Evolutionary conservation across 2,329 filamentous ascomycete genomes (phyloP).

Genomic region (Drechslerella coelobrocha): DNA sequence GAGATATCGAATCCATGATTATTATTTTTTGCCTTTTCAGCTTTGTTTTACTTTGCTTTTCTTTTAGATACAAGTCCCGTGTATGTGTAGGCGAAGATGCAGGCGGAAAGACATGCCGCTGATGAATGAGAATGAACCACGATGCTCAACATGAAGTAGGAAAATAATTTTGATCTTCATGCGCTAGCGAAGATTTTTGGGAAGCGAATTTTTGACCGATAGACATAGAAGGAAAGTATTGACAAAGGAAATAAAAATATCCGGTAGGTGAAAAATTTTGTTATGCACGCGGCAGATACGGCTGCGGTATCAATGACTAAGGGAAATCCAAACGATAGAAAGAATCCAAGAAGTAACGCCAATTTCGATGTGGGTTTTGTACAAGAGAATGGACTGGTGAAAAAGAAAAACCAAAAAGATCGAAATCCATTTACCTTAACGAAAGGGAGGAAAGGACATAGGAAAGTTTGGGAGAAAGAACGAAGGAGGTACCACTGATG

Average conservation of each 20-base stretch:
- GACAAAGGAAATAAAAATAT: slow-evolving; percentile 2
- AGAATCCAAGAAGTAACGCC: slow-evolving; percentile 1
- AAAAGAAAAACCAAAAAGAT: background rate
- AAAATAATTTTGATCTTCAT: background rate
- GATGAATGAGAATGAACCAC: too few relatives aligned
- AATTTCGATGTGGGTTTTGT: slow-evolving; percentile 1
- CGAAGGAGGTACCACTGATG: background rate
- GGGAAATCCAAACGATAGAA: background rate
- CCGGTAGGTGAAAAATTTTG: background rate
- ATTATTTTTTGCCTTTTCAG: slow-evolving; percentile 2
- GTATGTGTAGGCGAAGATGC: background rate
- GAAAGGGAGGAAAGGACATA: slow-evolving; percentile 11
- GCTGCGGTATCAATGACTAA: background rate
- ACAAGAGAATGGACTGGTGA: slow-evolving; percentile 1
- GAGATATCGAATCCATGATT: background rate
- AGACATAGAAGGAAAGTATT: background rate
- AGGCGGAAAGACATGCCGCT: too few relatives aligned
- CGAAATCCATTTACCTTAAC: slow-evolving; percentile 10
- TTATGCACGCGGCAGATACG: too few relatives aligned
- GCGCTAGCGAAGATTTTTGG: slow-evolving; percentile 1
- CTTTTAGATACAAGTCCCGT: background rate
- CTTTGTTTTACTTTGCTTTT: slow-evolving; percentile 4
- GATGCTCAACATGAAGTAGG: background rate
- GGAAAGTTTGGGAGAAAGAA: slow-evolving; percentile 13
- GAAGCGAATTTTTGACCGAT: background rate